These are phyloP conservation scores for Suillus subaureus DNA, from an alignment of 768 basidiomycete species.

Conservation along the genomic window DNA sequence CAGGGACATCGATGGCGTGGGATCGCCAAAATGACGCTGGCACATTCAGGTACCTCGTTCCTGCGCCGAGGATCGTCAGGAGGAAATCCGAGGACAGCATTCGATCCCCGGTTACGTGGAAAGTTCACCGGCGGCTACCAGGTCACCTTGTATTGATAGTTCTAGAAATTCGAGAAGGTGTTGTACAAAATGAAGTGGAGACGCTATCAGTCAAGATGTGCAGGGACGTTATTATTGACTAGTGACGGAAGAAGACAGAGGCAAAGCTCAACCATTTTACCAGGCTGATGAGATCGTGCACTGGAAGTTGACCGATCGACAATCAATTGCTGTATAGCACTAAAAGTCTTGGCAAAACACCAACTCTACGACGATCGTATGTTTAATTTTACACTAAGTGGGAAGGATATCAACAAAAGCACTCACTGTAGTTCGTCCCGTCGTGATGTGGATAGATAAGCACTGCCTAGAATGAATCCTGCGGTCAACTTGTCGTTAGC, in stretches of 20 bases:
- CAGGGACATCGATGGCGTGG: conserved; percentile 32
- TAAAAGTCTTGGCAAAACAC: conserved; percentile 1
- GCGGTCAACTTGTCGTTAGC: conserved; percentile 10
- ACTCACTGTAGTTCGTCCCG: not conserved
- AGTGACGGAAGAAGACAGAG: not conserved
- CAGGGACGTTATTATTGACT: conserved; percentile 3
- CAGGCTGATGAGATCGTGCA: not conserved
- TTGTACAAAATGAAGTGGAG: conserved; percentile 9
- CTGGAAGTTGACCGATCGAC: not conserved
- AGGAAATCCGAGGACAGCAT: conserved; percentile 33
- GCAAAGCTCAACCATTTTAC: conserved; percentile 4
- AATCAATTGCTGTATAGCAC: not conserved
- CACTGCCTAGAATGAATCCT: not conserved
- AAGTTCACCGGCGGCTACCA: conserved; percentile 6
- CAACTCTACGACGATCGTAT: conserved; percentile 11
- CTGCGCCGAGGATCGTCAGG: conserved; percentile 19
- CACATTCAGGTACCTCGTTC: conserved; percentile 31
- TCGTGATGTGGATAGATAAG: not conserved
- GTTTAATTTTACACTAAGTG: not conserved
- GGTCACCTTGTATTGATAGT: conserved; percentile 14
- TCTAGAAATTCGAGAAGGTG: conserved; percentile 19
- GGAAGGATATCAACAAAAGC: not conserved
- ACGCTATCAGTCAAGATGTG: conserved; percentile 1
- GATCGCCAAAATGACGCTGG: conserved; percentile 22
- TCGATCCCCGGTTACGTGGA: conserved; percentile 16